Evolutionary conservation across 179 eudicot genomes (phyloP), one percentile per base, ranked within the genome.

Genomic region (Silene coronaria): DNA sequence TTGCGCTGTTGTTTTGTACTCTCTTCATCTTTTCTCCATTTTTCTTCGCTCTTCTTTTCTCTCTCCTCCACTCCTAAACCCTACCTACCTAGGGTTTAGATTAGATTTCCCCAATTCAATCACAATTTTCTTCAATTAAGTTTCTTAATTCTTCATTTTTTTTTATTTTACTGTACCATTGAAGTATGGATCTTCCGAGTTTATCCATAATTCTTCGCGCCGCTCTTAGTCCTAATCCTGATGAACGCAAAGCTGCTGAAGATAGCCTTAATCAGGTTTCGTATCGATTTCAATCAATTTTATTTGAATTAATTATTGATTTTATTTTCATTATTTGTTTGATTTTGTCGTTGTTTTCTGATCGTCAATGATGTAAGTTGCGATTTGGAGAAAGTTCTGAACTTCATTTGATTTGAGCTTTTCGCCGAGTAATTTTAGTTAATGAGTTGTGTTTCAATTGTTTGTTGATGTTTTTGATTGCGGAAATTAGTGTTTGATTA

Each of bases 221-320:
- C 75, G 99, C 98, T 5, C 93, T 96, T 23, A 93, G 98, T 81
- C 97, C 92, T 66, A 96, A 89, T 85, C 99, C 93, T 0, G 91
- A 83, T 78, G 93, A 96, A 83, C 91, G 98, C 53, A 96, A 88
- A 76, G 96, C 99, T 10, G 99, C 96, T 79, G 99, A 96, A 80
- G 88, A 91, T 14, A 88, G 90, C 65, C 97, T 93, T 61, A 92
- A 88, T 83, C 98, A 92, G 94, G 98, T 90, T 68, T 23, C 10
- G 22, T 13, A 1, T 73, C 38, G 48, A 1, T n/a, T 10, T 61
- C 11, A 4, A 1, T 13, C 14, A 17, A 26, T 70, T 28, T 71
- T 24, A 22, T 71, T 64, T 2, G 59, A 55, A 16, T 55, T 16
- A 17, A 17, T 55, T 55, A 17, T 48, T 11, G 21, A 14, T n/a